phyloP scores from a whole-genome alignment of 75 land plant genomes.

The Pinus tabuliformis region DNA sequence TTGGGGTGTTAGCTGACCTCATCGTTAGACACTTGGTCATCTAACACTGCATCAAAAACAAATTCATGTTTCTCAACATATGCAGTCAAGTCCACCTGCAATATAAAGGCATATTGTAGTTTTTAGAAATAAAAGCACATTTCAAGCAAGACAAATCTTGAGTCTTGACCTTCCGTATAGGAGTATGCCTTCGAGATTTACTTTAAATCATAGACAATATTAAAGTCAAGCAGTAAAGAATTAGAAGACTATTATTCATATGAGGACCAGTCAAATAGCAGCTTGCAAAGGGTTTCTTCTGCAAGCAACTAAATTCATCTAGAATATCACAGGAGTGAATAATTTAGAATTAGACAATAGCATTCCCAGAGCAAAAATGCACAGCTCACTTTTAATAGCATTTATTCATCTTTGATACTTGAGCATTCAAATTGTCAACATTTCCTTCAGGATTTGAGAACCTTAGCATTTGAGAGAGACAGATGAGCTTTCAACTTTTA shows the following conservation, averaged over 20 bases:
- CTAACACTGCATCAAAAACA: slow-evolving; percentile 97
- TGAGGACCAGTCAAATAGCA: background rate
- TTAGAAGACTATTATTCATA: background rate
- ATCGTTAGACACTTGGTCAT: slow-evolving; percentile 96
- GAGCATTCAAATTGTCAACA: background rate
- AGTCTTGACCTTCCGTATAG: background rate
- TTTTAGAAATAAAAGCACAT: background rate
- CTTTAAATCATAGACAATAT: too few relatives aligned
- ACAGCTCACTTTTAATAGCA: background rate
- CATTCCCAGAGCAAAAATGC: background rate
- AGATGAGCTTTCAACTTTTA: background rate
- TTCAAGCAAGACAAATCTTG: slow-evolving; percentile 1
- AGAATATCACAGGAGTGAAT: too few relatives aligned
- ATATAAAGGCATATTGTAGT: background rate
- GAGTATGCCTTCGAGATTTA: background rate
- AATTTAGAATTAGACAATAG: background rate
- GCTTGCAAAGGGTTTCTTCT: background rate
- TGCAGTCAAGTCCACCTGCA: slow-evolving; percentile 95
- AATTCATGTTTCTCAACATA: slow-evolving; percentile 97
- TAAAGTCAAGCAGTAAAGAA: background rate
- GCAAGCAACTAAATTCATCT: background rate
- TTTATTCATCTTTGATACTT: background rate
- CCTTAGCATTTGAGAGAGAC: background rate
- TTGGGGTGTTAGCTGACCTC: slow-evolving; percentile 51
- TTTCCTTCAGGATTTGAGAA: background rate